Evolutionary conservation across 495 filamentous ascomycete genomes (phyloP).

Genomic region (Melanomma pulvis-pyrius): DNA sequence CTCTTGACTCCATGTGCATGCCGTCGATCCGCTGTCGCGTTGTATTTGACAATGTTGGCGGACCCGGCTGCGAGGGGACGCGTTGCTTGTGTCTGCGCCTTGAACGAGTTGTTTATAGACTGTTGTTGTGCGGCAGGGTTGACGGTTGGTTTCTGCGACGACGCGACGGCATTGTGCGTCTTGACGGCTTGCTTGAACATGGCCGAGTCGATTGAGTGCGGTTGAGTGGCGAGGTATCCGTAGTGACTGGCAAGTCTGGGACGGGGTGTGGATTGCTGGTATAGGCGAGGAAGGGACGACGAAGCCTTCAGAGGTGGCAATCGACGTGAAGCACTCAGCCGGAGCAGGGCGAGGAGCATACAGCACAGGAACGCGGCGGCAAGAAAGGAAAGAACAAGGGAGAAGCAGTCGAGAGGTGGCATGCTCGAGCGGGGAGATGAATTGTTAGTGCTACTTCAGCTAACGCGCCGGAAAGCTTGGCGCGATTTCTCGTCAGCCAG

Average conservation of each 20-base stretch:
- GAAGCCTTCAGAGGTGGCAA: conserved; percentile 12
- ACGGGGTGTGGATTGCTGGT: neutral
- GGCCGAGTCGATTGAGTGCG: conserved; percentile 10
- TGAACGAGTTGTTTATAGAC: conserved; percentile 24
- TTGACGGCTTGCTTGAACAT: conserved; percentile 38
- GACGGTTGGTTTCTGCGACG: conserved; percentile 19
- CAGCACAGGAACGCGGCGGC: conserved; percentile 28
- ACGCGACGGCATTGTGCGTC: conserved; percentile 9
- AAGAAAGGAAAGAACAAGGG: conserved; percentile 30
- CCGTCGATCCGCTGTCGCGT: neutral
- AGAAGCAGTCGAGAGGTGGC: conserved; percentile 13
- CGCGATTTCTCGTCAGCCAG: neutral
- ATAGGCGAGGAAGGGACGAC: neutral
- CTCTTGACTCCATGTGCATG: conserved; percentile 41
- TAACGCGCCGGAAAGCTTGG: neutral
- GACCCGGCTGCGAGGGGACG: conserved; percentile 37
- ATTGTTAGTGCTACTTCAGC: conserved; percentile 11
- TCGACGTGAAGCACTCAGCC: conserved; percentile 30
- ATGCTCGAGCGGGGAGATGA: conserved; percentile 1
- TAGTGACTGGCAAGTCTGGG: neutral
- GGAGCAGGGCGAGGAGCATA: conserved; percentile 34
- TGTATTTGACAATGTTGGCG: conserved; percentile 36
- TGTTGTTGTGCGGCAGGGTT: conserved; percentile 18
- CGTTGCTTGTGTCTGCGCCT: conserved; percentile 14
- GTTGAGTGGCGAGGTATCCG: conserved; percentile 16